Evolutionary conservation across 148 eudicot genomes (phyloP).

Genomic region (Salicornia ramosissima): DNA sequence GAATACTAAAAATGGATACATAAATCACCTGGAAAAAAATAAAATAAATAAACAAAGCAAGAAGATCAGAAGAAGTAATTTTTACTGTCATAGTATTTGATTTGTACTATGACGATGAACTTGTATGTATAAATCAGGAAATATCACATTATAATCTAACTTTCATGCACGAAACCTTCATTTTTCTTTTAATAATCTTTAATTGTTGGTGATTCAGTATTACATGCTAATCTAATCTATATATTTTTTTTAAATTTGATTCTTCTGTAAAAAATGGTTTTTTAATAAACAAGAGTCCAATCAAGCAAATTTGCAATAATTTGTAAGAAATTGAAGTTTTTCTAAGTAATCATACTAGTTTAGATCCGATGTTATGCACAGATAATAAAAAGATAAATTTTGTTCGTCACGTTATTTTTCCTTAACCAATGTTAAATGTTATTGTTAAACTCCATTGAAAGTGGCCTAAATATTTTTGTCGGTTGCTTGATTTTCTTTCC

Average conservation of each 20-base stretch:
- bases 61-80: background rate
- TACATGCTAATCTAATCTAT: background rate
- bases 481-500: no score
- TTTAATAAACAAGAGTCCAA: background rate
- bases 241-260: background rate
- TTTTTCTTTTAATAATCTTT: background rate
- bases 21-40: slow-evolving; percentile 20
- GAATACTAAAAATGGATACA: slow-evolving; percentile 13
- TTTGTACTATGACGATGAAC: slow-evolving; percentile 4
- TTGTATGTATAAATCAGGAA: slow-evolving; percentile 23
- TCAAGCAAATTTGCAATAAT: no score
- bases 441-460: no score
- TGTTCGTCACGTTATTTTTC: no score
- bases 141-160: slow-evolving; percentile 2
- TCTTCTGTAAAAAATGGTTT: no score
- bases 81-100: slow-evolving; percentile 7
- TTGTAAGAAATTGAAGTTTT: no score
- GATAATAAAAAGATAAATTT: no score
- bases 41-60: background rate
- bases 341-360: no score
- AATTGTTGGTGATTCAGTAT: background rate
- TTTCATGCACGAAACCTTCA: slow-evolving; percentile 5
- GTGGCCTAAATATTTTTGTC: no score
- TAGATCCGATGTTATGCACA: no score
- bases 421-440: no score